phyloP scores from a whole-genome alignment of 345 rosid species.

The Hibiscus syriacus region DNA sequence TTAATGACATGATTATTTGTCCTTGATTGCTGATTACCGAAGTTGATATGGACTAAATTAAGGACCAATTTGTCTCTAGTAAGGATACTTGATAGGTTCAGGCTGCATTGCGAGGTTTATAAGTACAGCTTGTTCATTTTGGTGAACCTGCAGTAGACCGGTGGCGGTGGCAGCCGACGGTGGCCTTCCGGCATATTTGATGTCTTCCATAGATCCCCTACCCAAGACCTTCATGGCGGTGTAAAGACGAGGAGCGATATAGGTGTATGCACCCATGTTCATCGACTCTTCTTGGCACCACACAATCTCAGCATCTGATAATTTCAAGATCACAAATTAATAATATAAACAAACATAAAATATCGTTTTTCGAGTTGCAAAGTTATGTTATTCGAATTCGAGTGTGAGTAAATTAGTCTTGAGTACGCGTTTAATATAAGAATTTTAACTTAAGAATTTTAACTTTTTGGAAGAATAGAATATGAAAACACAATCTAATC shows the following conservation, averaged over 20 bases:
- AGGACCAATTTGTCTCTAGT: too few species aligned
- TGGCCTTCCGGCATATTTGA: background rate
- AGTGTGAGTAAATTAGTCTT: too few species aligned
- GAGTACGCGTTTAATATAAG: too few species aligned
- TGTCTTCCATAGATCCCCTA: background rate
- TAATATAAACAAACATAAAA: too few species aligned
- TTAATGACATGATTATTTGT: too few species aligned
- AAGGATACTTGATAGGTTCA: constrained; percentile 34
- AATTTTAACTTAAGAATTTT: too few species aligned
- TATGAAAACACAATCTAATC: too few species aligned
- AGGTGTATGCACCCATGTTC: background rate
- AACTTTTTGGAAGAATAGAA: too few species aligned
- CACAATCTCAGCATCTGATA: background rate
- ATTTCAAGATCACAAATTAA: background rate
- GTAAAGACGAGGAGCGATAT: background rate
- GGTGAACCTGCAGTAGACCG: background rate
- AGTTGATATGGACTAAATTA: too few species aligned
- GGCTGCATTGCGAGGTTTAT: constrained; percentile 44
- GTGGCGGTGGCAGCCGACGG: background rate
- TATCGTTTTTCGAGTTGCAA: too few species aligned
- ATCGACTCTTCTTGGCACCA: background rate
- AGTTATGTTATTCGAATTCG: too few species aligned
- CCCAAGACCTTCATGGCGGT: background rate
- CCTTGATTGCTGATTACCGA: too few species aligned
- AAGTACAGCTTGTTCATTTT: constrained; percentile 42